Base-by-base conservation (phyloP, 805 yeast genomes). In the Schizosaccharomyces octosporus region DNA sequence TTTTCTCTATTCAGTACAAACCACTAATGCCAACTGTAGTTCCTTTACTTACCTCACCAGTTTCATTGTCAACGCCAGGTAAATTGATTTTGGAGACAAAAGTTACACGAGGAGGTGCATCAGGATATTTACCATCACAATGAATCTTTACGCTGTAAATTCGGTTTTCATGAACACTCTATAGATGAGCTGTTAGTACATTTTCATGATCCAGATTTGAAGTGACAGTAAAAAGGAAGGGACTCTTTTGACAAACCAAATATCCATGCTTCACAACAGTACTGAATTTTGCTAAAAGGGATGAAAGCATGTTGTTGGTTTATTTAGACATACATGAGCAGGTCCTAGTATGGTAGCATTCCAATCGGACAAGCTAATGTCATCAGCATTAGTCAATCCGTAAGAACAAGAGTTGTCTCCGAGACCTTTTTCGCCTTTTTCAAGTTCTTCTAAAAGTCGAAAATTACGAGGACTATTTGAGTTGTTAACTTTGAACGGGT, bases 341-440 rank as follows among this genome's bases (percentile, higher is more conserved):
- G 99, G 98, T 0, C 99, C 99, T 65, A 93, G 75, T 61, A 93
- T 90, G 42, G 99, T 93, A 13, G 97, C 98, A 73, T 89, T 93
- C 99, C 99, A 93, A 67, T 84, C 73, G 11, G 95, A 85, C 95
- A 93, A 87, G 61, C 88, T 76, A 66, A 89, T 86, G 70, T 93
- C 99, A 67, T 86, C 95, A 64, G 84, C 82, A 67, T 87, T 90
- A 29, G 87, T 82, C 59, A 93, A 78, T 0, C 99, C 99, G 68
- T 93, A 87, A 27, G 97, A 90, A 71, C 95, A 89, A 17, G 95
- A 85, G 72, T 93, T 97, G 31, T 97, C 93, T 24, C 97, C 97
- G 59, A 86, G 76, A 24, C 98, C 99, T 72, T 93, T 93, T 70
- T 93, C 99, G 59, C 98, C 98, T 68, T 90, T 90, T 72, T 94